Evolutionary conservation across 1,284 basidiomycete genomes (phyloP), one percentile per base, ranked within the genome.

Genomic region (Ceratobasidium sp.): DNA sequence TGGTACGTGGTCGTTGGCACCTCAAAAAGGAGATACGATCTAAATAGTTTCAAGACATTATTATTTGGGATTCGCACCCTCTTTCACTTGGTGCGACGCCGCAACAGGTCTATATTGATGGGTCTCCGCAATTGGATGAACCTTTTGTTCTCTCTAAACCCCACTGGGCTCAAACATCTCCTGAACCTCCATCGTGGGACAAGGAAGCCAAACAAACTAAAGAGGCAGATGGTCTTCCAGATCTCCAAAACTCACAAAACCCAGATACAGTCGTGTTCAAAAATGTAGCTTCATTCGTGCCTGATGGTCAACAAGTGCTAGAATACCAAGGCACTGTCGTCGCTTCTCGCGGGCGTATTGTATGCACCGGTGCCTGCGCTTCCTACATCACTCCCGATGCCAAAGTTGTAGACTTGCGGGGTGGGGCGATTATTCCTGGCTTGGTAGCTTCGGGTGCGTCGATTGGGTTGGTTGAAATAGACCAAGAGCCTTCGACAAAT

Each of bases 21-120:
- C 49, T 54, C 44, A 11, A 27, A 27, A 81, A 83, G 39, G 88
- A 96, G 2, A 84, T 88, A 16, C 87, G 23, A 30, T 19, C 19
- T 44, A 42, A 23, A 4, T n/a, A 9, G 6, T 11, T 56, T 16
- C 0, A 49, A 71, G 89, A 95, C 77, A 73, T 95, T n/a, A 90
- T 94, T n/a, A 81, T 95, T 2, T 95, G 93, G 92, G 90, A 95
- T 73, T 88, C 85, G 19, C 91, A 94, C 77, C 93, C 93, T 0
- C 82, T 96, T 30, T 79, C 86, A 0, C 81, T 94, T 1, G 88
- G 89, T 9, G 84, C 71, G 59, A 77, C 77, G 14, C 78, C 78
- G 0, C 69, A 72, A 3, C 74, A 77, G 44, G 76, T 79, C 14
- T 73, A 74, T 33, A 76, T 78, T 59, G 78, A 79, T 53, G 78